Base-by-base conservation (phyloP, 768 basidiomycete species). In the Calocybe gangraenosa region DNA sequence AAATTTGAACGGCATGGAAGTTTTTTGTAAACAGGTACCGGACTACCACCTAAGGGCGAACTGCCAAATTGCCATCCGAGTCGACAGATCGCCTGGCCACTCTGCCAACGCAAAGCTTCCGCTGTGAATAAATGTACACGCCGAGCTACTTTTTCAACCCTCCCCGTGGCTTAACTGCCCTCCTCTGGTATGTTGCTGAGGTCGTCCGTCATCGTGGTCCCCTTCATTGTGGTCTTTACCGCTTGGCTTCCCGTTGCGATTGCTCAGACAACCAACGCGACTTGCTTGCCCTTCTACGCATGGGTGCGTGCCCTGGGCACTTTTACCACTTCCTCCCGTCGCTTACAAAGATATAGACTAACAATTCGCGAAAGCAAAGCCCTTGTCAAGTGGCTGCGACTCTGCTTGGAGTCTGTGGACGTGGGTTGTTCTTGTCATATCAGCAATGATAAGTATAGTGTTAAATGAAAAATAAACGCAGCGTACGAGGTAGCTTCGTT, bases 351-450 rank as follows among this genome's bases (percentile, higher is more conserved):
- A 5, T 15, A 17, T 42, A 73, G 71, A 65, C 66, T 25, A 66
- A 56, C 34, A 80, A 80, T 46, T 74, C 73, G 18, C 64, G 66
- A 40, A 58, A 59, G 35, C 68, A 78, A 48, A 73, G 59, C n/a
- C 74, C 76, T 17, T 79, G 76, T 50, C 37, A 65, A 13, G 58
- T 79, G 17, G 60, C 74, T 11, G 67, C 75, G 1, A 68, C 67
- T 32, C 57, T 78, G 1, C 54, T 73, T 31, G 63, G 70, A 17
- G 65, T 65, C 0, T 79, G 76, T 38, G 66, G 57, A 36, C 68
- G 71, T 77, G 47, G 46, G 74, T 62, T 10, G 13, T 14, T 20
- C 13, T 9, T 20, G 2, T 28, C 11, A 5, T 28, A 11, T 5
- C 6, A 28, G 25, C 25, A 11, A 28, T 11, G 25, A 11, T 28